Conservation (phyloP, 1,284 basidiomycete genomes). For the Trichosporon asahii region DNA sequence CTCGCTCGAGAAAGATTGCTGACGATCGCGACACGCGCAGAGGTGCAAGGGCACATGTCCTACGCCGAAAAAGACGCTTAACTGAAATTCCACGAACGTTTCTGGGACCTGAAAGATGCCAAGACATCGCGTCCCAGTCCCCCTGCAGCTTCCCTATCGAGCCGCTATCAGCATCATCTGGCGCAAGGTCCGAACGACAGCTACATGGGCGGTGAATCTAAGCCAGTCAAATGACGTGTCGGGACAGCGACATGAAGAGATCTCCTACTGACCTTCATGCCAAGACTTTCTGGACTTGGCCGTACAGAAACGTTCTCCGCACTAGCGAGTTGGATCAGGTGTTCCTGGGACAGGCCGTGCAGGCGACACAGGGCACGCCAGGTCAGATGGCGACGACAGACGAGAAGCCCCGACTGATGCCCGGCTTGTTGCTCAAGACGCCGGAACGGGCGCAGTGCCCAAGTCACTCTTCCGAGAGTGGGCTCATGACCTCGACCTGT, state of each 20-base stretch:
- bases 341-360: neutral
- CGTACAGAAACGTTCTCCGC: conserved; percentile 6
- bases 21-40: neutral
- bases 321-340: conserved; percentile 5
- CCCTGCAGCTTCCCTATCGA: neutral
- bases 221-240: neutral
- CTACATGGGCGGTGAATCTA: neutral
- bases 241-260: neutral
- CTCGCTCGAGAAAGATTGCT: neutral
- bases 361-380: neutral
- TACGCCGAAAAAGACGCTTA: neutral
- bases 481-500: neutral
- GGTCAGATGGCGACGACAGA: neutral
- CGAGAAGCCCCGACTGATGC: neutral
- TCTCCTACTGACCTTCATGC: neutral
- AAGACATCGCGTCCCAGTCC: neutral
- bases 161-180: neutral
- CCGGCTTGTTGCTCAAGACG: neutral
- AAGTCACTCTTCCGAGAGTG: neutral
- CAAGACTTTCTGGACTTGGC: neutral
- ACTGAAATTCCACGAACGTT: conserved; percentile 6
- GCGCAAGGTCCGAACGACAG: neutral
- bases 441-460: neutral
- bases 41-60: neutral
- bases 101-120: neutral